Evolutionary conservation across 352 stramenopile genomes (phyloP).

Genomic region (Phytophthora melonis): DNA sequence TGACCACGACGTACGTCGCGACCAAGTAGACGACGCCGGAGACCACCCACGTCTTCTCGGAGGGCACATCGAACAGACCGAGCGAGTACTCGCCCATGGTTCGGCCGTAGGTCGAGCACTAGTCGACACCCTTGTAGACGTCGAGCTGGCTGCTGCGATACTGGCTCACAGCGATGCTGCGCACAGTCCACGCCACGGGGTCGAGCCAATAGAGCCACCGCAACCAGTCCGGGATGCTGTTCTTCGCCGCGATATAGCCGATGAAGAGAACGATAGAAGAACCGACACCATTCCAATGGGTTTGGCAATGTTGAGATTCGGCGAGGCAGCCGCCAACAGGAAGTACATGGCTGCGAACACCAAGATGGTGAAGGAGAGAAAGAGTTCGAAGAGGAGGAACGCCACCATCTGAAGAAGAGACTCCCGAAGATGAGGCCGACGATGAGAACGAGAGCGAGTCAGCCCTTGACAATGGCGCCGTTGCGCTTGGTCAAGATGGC

Average conservation of each 20-base stretch:
- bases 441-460: slow-evolving; percentile 50
- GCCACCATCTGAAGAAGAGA: slow-evolving; percentile 39
- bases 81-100: slow-evolving; percentile 10
- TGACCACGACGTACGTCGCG: background rate
- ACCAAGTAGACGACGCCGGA: slow-evolving; percentile 2
- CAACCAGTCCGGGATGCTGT: too few species aligned
- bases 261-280: too few species aligned
- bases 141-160: too few species aligned
- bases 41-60: slow-evolving; percentile 1
- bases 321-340: background rate
- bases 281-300: background rate
- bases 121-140: too few species aligned
- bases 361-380: slow-evolving; percentile 6
- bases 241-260: too few species aligned
- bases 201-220: too few species aligned
- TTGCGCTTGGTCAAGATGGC: slow-evolving; percentile 67
- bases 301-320: slow-evolving; percentile 14
- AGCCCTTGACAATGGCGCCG: slow-evolving; percentile 51
- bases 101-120: background rate
- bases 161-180: too few species aligned
- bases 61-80: slow-evolving; percentile 1
- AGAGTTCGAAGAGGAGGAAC: slow-evolving; percentile 6
- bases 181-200: too few species aligned
- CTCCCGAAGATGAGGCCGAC: slow-evolving; percentile 55
- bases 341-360: slow-evolving; percentile 6